Percentiles rank a stretch among this genome's conserved stretches.
These are phyloP conservation scores for Juglanconis juglandina DNA, from an alignment of 2,329 filamentous ascomycete species.

Conservation along the genomic window DNA sequence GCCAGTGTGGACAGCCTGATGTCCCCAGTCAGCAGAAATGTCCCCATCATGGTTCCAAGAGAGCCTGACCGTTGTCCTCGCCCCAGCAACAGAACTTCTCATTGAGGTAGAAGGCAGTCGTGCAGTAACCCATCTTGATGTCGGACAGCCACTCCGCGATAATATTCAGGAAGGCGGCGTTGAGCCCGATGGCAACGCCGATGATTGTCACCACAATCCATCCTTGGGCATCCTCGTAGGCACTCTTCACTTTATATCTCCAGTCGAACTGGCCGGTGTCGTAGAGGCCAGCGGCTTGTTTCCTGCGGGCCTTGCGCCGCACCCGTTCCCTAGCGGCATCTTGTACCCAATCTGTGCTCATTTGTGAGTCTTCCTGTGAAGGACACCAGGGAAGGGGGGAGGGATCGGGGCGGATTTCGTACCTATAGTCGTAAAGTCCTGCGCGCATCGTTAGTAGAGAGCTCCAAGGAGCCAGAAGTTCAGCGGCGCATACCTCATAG, in stretches of 20 bases:
- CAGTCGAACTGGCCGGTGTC: constrained; percentile 69
- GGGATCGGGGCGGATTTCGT: constrained; percentile 26
- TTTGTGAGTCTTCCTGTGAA: constrained; percentile 29
- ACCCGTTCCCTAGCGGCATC: constrained; percentile 89
- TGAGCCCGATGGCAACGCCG: constrained; percentile 86
- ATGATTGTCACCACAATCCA: constrained; percentile 98
- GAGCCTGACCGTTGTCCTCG: constrained; percentile 69
- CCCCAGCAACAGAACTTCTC: constrained; percentile 98
- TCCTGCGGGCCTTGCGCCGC: constrained; percentile 71
- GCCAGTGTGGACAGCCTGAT: constrained; percentile 83
- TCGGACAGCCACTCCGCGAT: constrained; percentile 96
- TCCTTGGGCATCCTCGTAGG: constrained; percentile 92
- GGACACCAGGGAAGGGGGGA: not conserved
- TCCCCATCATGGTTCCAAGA: not conserved
- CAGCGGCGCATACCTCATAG: constrained; percentile 64
- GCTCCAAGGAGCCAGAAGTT: not conserved
- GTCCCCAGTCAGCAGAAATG: not conserved
- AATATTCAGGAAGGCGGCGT: constrained; percentile 90
- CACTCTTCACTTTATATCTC: constrained; percentile 76
- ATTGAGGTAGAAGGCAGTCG: constrained; percentile 93
- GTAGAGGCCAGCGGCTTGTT: constrained; percentile 68
- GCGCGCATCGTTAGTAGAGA: constrained; percentile 13
- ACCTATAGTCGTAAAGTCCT: constrained; percentile 94
- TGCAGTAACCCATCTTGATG: constrained; percentile 93
- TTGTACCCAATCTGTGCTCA: constrained; percentile 82